A percentile compares a stretch with the other conserved stretches of the same genome.
These are phyloP conservation scores for Penicillium sp. DNA, from an alignment of 2,329 filamentous ascomycete genomes.

Conservation along the genomic window DNA sequence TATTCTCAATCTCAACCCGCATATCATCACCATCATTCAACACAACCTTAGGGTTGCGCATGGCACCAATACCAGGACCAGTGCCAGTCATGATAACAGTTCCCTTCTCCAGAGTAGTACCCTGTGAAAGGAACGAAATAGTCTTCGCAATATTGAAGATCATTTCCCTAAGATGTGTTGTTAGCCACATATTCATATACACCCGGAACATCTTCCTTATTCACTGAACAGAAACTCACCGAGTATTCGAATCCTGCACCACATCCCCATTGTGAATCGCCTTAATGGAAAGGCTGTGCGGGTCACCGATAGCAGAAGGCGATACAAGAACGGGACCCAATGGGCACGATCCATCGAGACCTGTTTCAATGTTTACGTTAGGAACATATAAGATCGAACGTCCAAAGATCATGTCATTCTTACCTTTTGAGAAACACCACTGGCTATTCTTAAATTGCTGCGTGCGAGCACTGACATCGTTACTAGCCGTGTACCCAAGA, in stretches of 20 bases:
- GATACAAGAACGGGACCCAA: slow-evolving; percentile 28
- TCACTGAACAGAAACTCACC: slow-evolving; percentile 1
- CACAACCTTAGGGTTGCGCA: slow-evolving; percentile 24
- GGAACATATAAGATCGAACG: too few relatives aligned
- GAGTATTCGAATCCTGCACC: slow-evolving; percentile 42
- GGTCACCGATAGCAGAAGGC: slow-evolving; percentile 28
- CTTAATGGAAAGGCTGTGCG: slow-evolving; percentile 29
- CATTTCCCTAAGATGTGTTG: slow-evolving; percentile 25
- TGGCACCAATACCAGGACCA: slow-evolving; percentile 34
- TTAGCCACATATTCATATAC: too few relatives aligned
- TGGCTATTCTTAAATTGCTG: slow-evolving; percentile 20
- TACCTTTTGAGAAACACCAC: slow-evolving; percentile 27
- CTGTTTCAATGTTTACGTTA: neutral
- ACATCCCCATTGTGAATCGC: slow-evolving; percentile 42
- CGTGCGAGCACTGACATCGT: slow-evolving; percentile 32
- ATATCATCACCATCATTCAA: slow-evolving; percentile 31
- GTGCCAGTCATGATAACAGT: slow-evolving; percentile 29
- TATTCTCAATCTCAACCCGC: slow-evolving; percentile 28
- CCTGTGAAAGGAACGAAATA: slow-evolving; percentile 41
- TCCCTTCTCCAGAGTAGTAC: slow-evolving; percentile 27
- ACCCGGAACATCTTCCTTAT: too few relatives aligned
- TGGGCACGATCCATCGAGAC: slow-evolving; percentile 25
- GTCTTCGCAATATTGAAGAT: slow-evolving; percentile 39
- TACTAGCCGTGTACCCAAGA: slow-evolving; percentile 35
- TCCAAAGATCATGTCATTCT: neutral